Base-by-base conservation (phyloP, 2,329 filamentous ascomycete species). In the Xylaria sp. region DNA sequence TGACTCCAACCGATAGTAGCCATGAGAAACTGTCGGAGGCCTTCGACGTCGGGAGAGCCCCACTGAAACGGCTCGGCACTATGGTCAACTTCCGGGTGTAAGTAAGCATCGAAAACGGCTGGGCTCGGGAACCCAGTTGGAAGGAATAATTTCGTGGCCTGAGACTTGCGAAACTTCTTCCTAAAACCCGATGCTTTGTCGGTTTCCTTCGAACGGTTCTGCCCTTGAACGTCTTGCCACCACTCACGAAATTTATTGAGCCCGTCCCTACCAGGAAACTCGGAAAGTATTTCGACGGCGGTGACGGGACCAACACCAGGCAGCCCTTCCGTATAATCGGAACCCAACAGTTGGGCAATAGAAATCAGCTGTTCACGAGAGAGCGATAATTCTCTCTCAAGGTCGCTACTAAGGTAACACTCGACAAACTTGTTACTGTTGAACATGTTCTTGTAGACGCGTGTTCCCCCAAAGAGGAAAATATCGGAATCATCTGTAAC, bases 371-470 rank as follows among this genome's bases (percentile, higher is more conserved):
- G 93, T 63, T 91, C 86, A n/a, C 95, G 89, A 2, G 93, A 91
- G 0, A 99, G 87, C 0, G 92, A 93, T 70, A 98, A 91, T 75
- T 99, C 97, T 74, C 92, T 92, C 75, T 97, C 93, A 0, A 99
- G 84, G 76, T 99, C 96, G 0, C 84, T 85, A 2, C 90, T 83
- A 10, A 99, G 87, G 78, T 98, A 99, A 81, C 96, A 98, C 82
- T 99, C 96, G 50, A 99, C 96, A 75, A 93, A 97, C 79, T 99
- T 99, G 80, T 96, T 96, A 75, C 93, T 91, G 81, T 98, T 99
- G 85, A 99, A 99, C 94, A 99, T 97, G 83, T 99, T 99, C 81
- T 99, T 99, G 85, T 99, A 99, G 25, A 99, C 92, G 21, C 95
- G 87, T 0, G 94, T 99, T 44, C 96, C 97, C 21, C 96, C 97